Percentiles rank a stretch among this genome's conserved stretches.
These are phyloP conservation scores for Termitomyces heimii DNA, from an alignment of 768 basidiomycete genomes.

Conservation along the genomic window DNA sequence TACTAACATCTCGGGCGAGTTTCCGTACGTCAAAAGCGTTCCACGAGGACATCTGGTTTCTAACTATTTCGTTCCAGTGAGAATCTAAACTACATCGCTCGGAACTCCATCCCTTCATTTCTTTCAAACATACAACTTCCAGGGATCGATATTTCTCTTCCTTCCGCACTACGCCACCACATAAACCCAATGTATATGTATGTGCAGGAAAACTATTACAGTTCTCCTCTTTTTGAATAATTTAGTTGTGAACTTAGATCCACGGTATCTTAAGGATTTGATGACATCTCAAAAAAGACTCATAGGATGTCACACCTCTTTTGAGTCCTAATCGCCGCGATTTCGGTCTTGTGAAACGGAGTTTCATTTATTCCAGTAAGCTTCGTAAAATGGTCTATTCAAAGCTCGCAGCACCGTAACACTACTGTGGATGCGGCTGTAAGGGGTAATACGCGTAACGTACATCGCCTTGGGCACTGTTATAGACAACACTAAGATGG, in stretches of 20 bases:
- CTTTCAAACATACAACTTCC: constrained; percentile 1
- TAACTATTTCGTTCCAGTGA: constrained; percentile 20
- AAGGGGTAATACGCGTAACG: constrained; percentile 57
- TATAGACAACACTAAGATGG: neutral
- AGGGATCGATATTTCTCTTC: constrained; percentile 7
- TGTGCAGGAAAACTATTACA: neutral
- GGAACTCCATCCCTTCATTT: constrained; percentile 1
- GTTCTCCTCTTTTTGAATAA: neutral
- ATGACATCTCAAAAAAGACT: neutral
- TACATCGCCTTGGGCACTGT: constrained; percentile 18
- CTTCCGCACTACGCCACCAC: neutral
- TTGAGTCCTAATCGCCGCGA: no score
- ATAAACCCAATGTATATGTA: neutral
- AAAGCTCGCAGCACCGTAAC: constrained; percentile 51
- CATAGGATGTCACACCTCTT: no score
- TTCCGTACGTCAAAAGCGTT: constrained; percentile 37
- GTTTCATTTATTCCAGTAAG: no score
- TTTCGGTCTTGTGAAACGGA: no score
- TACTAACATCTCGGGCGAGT: constrained; percentile 64
- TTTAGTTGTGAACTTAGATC: neutral
- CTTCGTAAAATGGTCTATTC: no score
- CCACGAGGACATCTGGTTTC: neutral
- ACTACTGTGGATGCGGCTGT: constrained; percentile 55
- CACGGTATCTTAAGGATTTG: neutral
- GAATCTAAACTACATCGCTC: constrained; percentile 24